Base-by-base conservation (phyloP, 441 rosid genomes). In the Raphanus hybrid region DNA sequence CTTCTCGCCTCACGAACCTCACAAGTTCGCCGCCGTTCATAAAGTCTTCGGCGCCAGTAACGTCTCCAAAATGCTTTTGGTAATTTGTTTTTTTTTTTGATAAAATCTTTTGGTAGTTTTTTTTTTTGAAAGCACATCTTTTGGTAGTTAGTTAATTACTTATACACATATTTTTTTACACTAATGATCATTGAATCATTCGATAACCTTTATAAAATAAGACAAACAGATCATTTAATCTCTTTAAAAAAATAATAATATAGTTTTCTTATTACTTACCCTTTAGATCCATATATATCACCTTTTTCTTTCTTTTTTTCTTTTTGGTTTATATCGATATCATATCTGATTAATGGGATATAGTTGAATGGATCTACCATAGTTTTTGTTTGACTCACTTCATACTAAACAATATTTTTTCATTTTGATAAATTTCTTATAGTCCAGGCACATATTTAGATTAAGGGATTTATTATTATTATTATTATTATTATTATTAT, bases 11-110 rank as follows among this genome's bases (percentile, higher is more conserved):
- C 94, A 88, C 15, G 97, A 91, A 66, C 94, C 97, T 23, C 90
- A 89, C 5, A 91, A 91, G 75, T 91, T 91, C 65, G 97, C 97
- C 34, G 87, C 89, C 45, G 97, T 91, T 84, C 97, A 91, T 80
- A 89, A 84, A 78, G 87, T 91, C 82, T 91, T 89, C 43, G 97
- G 97, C 12, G 97, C 97, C 5, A 91, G 97, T 76, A 91, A 88
- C 73, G 92, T 91, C 74, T 86, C 94, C 82, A 91, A 91, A 86
- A 81, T 91, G 91, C 85, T 91, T 68, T 5, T 29, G 34, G 34
- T 29, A 29, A 3, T 29, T 29, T 7, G 5, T 16, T 16, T 23
- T 23, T 23, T 20, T 23, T 23, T 23, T 23, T 23, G 26, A 23
- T 23, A 23, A 23, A 23, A 23, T 23, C 26, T 23, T 23, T 23